A percentile compares a stretch with the other conserved stretches of the same genome.
Conservation (phyloP, 345 rosid genomes). For the Draba incana region DNA sequence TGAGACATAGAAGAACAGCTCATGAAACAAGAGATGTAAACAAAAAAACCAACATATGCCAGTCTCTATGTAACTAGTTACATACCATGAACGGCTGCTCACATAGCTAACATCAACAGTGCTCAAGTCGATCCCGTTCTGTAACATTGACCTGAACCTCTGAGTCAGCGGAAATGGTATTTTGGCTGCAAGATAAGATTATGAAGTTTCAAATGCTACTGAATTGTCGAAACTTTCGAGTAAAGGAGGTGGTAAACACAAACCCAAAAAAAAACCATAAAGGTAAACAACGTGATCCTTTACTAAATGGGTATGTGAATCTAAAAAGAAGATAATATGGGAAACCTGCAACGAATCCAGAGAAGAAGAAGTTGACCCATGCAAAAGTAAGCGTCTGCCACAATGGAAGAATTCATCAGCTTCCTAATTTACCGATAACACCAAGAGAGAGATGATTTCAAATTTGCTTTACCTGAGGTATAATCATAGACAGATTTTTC, state of each 20-base stretch:
- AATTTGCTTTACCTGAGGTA: constrained; percentile 73
- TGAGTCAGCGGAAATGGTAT: constrained; percentile 98
- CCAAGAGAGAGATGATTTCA: constrained; percentile 11
- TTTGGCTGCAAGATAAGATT: constrained; percentile 60
- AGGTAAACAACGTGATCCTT: background rate
- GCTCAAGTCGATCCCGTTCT: constrained; percentile 98
- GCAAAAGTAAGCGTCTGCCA: constrained; percentile 91
- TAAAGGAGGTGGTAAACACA: background rate
- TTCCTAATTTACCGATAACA: constrained; percentile 3
- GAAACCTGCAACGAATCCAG: constrained; percentile 97
- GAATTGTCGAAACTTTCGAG: background rate
- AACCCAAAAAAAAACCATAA: background rate
- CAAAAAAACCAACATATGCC: background rate
- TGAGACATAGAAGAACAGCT: constrained; percentile 39
- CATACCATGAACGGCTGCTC: constrained; percentile 97
- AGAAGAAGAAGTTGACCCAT: constrained; percentile 99
- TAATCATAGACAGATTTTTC: constrained; percentile 94
- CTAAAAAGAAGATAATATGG: background rate
- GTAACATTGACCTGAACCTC: constrained; percentile 97
- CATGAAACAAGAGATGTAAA: constrained; percentile 17
- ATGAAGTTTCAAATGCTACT: constrained; percentile 17
- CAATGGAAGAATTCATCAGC: constrained; percentile 34
- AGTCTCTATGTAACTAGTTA: constrained; percentile 3
- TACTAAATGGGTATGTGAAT: background rate
- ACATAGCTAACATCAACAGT: constrained; percentile 99